Evolutionary conservation across 2,329 filamentous ascomycete genomes (phyloP).

Genomic region (Sporothrix mexicana): DNA sequence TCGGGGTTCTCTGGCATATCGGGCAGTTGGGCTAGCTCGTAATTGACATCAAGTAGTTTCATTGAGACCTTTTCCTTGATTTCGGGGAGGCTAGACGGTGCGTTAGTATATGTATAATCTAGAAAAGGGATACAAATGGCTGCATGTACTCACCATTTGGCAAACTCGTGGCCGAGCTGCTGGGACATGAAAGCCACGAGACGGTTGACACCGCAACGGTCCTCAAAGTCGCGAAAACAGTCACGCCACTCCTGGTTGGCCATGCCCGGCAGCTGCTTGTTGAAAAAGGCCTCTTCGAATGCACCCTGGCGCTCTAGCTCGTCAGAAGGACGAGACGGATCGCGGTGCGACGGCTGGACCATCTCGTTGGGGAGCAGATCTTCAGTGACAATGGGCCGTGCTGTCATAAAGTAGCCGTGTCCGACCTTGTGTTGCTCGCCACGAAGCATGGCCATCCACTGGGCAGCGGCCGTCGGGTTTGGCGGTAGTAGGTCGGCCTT

Average conservation of each 20-base stretch:
- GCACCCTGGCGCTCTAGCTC: slow-evolving; percentile 57
- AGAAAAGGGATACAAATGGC: background rate
- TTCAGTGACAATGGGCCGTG: slow-evolving; percentile 56
- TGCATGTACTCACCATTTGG: slow-evolving; percentile 51
- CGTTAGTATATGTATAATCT: background rate
- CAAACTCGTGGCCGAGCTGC: slow-evolving; percentile 60
- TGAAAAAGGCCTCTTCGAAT: slow-evolving; percentile 62
- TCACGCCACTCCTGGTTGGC: slow-evolving; percentile 53
- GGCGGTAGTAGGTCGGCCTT: slow-evolving; percentile 76
- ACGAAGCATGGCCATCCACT: slow-evolving; percentile 69
- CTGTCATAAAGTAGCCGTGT: slow-evolving; percentile 80
- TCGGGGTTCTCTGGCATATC: slow-evolving; percentile 72
- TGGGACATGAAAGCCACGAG: slow-evolving; percentile 59
- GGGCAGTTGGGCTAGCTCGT: slow-evolving; percentile 63
- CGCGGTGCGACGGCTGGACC: slow-evolving; percentile 19
- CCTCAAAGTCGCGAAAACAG: slow-evolving; percentile 54
- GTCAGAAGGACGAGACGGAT: slow-evolving; percentile 44
- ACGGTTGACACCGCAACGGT: slow-evolving; percentile 60
- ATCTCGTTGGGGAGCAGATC: slow-evolving; percentile 30
- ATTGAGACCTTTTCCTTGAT: slow-evolving; percentile 59
- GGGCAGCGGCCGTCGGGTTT: slow-evolving; percentile 53
- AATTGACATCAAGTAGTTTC: slow-evolving; percentile 58
- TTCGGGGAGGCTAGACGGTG: slow-evolving; percentile 40
- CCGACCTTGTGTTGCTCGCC: slow-evolving; percentile 67
- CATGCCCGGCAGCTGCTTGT: slow-evolving; percentile 41